Base-by-base conservation (phyloP, 164 flowering plant genomes). In the Protea cynaroides region DNA sequence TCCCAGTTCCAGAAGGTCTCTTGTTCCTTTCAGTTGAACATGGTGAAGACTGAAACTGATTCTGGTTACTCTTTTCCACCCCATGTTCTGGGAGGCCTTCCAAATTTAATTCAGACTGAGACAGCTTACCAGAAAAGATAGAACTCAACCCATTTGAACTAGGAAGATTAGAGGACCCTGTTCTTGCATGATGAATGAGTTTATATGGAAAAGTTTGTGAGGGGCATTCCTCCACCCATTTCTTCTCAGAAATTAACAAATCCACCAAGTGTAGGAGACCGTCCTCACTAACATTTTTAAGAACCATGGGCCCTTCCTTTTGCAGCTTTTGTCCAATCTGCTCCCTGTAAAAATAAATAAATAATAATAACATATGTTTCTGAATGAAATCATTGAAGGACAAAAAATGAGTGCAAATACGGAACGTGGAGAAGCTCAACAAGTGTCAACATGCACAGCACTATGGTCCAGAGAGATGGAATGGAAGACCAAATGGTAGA, bases 181-280 rank as follows among this genome's bases (percentile, higher is more conserved):
- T 74, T 25, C 9, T 44, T 46, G 63, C 54, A 25, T 74, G 62
- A 23, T 50, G 67, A 62, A 55, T 38, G 21, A 83, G 66, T 69
- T 65, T 81, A 70, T 83, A 89, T 62, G 87, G 92, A 40, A 57
- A 76, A 25, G 58, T 49, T 61, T 52, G 52, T 44, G 82, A 75
- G 22, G 74, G 66, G 58, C 36, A 24, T 74, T 87, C 87, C 61
- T 78, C 76, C 18, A 92, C 77, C 94, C 92, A 89, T 77, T 81
- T 85, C 77, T 87, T 87, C 69, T 86, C 90, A 0, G 76, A 73
- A 59, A 89, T 82, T 62, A 92, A 65, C 61, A 81, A 52, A 75
- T 86, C 79, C 7, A 85, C 81, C 63, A 92, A 61, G 47, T 70
- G 76, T 72, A 74, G 75, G 14, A 84, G 76, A 73, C 75, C 81